These are phyloP conservation scores for Neonectria sp. DNA, from an alignment of 2,329 filamentous ascomycete genomes.

Conservation along the genomic window DNA sequence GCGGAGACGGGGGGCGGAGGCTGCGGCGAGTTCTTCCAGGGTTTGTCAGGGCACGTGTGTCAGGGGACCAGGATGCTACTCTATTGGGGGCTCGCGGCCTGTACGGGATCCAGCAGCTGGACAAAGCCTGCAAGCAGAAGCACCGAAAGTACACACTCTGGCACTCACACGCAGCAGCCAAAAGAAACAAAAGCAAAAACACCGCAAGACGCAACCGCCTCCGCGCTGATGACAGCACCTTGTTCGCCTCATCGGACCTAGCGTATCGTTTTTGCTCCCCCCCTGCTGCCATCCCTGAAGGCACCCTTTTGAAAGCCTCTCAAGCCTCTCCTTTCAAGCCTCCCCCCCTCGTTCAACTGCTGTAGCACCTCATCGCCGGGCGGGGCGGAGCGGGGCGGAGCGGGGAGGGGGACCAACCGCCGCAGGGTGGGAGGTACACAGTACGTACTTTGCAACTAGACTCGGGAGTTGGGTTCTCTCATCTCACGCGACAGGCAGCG, in stretches of 20 bases:
- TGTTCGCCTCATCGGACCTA: not conserved
- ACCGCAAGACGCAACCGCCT: constrained; percentile 3
- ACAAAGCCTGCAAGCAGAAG: constrained; percentile 11
- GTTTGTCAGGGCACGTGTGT: constrained; percentile 24
- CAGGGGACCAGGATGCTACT: constrained; percentile 20
- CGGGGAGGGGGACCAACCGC: constrained; percentile 21
- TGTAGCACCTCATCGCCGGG: constrained; percentile 30
- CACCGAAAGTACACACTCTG: not conserved
- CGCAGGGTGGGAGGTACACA: not conserved
- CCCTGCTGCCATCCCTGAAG: constrained; percentile 1
- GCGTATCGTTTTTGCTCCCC: not conserved
- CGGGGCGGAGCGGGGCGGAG: constrained; percentile 42
- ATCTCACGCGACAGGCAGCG: constrained; percentile 2
- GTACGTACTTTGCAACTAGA: not conserved
- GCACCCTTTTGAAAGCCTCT: no score
- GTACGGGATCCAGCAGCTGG: not conserved
- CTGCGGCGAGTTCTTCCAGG: constrained; percentile 25
- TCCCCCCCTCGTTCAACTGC: constrained; percentile 14
- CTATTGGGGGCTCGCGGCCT: constrained; percentile 16
- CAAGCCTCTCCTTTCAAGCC: not conserved
- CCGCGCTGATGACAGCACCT: constrained; percentile 14
- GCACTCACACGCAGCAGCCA: constrained; percentile 3
- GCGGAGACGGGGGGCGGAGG: constrained; percentile 6
- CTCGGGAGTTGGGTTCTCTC: not conserved
- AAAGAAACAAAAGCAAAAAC: constrained; percentile 23